Conservation (phyloP, 768 basidiomycete genomes). For the Rhodosporidiobolus odoratus region DNA sequence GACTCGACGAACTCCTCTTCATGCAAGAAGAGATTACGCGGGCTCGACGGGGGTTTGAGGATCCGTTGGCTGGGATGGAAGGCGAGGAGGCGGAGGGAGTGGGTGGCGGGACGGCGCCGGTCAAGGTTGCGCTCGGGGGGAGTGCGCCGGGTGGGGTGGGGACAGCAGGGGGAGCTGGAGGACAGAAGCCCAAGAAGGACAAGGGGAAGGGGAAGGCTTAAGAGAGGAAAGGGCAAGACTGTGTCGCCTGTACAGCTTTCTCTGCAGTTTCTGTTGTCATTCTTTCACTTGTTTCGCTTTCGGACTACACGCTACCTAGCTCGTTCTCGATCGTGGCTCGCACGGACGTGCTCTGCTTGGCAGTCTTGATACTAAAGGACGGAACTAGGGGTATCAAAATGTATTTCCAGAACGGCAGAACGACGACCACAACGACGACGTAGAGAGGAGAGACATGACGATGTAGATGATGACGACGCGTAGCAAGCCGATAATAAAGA, state of each 20-base stretch:
- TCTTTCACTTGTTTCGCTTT: not conserved
- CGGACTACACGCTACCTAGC: too few relatives aligned
- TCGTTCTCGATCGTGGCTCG: too few relatives aligned
- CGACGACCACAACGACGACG: not conserved
- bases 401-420: not conserved
- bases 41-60: constrained; percentile 50
- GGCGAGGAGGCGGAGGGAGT: constrained; percentile 3
- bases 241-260: not conserved
- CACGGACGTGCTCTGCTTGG: too few relatives aligned
- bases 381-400: constrained; percentile 5
- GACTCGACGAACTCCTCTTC: constrained; percentile 85
- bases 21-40: constrained; percentile 93
- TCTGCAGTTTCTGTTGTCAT: not conserved
- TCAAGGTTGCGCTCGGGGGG: too few relatives aligned
- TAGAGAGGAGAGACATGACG: not conserved
- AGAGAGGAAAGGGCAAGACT: not conserved
- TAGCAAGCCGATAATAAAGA: not conserved
- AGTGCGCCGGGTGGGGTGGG: not conserved
- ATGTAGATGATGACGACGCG: not conserved
- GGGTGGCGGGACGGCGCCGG: too few relatives aligned
- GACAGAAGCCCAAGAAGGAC: not conserved
- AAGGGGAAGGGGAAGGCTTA: constrained; percentile 18
- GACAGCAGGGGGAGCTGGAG: not conserved
- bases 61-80: constrained; percentile 22
- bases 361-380: too few relatives aligned